Evolutionary conservation across 306 rosid genomes (phyloP), one percentile per base, ranked within the genome.

Genomic region (Canavalia ensiformis): DNA sequence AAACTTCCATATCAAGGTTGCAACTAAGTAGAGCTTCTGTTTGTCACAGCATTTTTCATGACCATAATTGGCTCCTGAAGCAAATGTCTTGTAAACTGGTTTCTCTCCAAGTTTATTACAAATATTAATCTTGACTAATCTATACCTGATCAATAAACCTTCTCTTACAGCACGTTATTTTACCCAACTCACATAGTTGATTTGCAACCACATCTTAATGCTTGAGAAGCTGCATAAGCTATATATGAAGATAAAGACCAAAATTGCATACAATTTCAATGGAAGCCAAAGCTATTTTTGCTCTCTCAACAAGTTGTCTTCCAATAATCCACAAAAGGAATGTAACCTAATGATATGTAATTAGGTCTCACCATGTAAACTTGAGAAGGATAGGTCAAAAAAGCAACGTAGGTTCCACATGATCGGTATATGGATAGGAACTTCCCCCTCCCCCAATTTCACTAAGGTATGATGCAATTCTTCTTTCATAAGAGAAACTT

Each of bases 321-420:
- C 98, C 97, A 82, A 81, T 96, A 81, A 93, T 93, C 99, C 99
- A 96, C 68, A 93, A 73, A 70, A 96, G 98, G 63, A 96, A 93
- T 44, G 89, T 87, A 95, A 49, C 99, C 99, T 59, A 92, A 92
- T 64, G 99, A 90, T 78, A 87, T 59, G 76, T 84, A 85, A 87
- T 95, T 93, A 13, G 99, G 99, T 77, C 88, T 93, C 89, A 92
- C 96, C 76, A 86, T 83, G 90, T 88, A 95, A 29, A 95, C 98
- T 1, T 87, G 81, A 96, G 83, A 82, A 96, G 97, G 86, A 96
- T 90, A 30, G 99, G 99, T 96, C 65, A 93, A 74, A 83, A 91
- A 90, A 68, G 98, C 97, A 84, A 96, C 84, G 84, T 87, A 89
- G 87, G 99, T 93, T 77, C 99, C 99, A 84, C 85, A 96, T 84